Evolutionary conservation across 306 rosid species (phyloP).

Genomic region (Trifolium pratense): DNA sequence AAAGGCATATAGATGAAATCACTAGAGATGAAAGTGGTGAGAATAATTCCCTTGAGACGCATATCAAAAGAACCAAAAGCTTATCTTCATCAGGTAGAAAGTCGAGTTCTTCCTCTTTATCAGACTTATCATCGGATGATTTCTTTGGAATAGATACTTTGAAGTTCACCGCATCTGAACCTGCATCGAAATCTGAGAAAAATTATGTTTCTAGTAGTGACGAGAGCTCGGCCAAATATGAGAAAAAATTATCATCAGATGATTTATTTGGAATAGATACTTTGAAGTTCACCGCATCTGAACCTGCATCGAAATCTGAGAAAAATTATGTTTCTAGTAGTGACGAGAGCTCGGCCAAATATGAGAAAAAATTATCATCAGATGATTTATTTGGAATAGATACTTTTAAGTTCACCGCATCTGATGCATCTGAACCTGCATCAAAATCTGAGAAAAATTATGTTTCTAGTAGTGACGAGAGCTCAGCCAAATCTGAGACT

Average conservation of each 20-base stretch:
- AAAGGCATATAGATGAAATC: constrained; percentile 33
- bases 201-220: constrained; percentile 40
- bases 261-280: constrained; percentile 42
- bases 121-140: constrained; percentile 44
- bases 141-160: constrained; percentile 35
- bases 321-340: constrained; percentile 42
- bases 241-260: constrained; percentile 23
- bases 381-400: constrained; percentile 42
- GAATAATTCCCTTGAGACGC: constrained; percentile 5
- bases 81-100: constrained; percentile 27
- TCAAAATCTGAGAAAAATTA: constrained; percentile 37
- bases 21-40: constrained; percentile 36
- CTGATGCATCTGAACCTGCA: constrained; percentile 1
- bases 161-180: constrained; percentile 8
- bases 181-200: constrained; percentile 36
- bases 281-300: constrained; percentile 10
- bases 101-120: constrained; percentile 44
- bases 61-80: constrained; percentile 37
- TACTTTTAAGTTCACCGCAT: constrained; percentile 13
- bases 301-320: constrained; percentile 32
- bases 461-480: constrained; percentile 37
- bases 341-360: constrained; percentile 21
- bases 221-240: constrained; percentile 13
- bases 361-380: constrained; percentile 17
- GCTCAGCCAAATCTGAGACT: constrained; percentile 45